A percentile compares a stretch with the other conserved stretches of the same genome.
phyloP scores from a whole-genome alignment of 2,329 filamentous ascomycete genomes.

The Botrytis elliptica region DNA sequence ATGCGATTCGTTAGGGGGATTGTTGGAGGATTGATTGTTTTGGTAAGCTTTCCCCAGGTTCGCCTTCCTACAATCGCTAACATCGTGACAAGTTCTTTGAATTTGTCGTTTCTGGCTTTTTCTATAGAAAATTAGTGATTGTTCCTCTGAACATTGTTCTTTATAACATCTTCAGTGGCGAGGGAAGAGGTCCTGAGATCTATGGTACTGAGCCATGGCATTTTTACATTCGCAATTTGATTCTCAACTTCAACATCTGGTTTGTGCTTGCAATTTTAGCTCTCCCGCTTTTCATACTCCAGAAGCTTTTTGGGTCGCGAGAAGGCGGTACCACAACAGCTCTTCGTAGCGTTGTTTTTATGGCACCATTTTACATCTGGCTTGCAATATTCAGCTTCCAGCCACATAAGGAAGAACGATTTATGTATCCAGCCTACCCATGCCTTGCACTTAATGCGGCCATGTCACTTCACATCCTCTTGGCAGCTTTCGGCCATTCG shows the following conservation, averaged over 20 bases:
- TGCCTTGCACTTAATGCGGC: conserved; percentile 87
- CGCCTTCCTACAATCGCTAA: conserved; percentile 32
- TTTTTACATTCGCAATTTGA: conserved; percentile 89
- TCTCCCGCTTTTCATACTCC: conserved; percentile 71
- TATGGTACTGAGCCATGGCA: conserved; percentile 97
- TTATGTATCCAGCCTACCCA: conserved; percentile 97
- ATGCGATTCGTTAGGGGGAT: conserved; percentile 66
- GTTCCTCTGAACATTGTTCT: conserved; percentile 91
- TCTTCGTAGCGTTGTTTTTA: conserved; percentile 73
- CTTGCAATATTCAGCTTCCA: conserved; percentile 86
- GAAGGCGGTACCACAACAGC: conserved; percentile 64
- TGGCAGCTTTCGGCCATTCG: conserved; percentile 70
- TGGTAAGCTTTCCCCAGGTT: conserved; percentile 30
- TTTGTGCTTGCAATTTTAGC: conserved; percentile 75
- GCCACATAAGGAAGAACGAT: conserved; percentile 95
- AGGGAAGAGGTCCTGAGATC: conserved; percentile 77
- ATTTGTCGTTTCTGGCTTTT: conserved; percentile 72
- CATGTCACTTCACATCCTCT: conserved; percentile 75
- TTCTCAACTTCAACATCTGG: conserved; percentile 95
- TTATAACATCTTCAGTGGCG: conserved; percentile 88
- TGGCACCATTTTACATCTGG: conserved; percentile 92
- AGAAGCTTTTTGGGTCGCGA: conserved; percentile 60
- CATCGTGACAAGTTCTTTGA: conserved; percentile 59
- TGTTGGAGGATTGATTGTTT: conserved; percentile 42
- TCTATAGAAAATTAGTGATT: conserved; percentile 75